Conservation (phyloP, 1,284 basidiomycete genomes). For the Trametes versicolor region DNA sequence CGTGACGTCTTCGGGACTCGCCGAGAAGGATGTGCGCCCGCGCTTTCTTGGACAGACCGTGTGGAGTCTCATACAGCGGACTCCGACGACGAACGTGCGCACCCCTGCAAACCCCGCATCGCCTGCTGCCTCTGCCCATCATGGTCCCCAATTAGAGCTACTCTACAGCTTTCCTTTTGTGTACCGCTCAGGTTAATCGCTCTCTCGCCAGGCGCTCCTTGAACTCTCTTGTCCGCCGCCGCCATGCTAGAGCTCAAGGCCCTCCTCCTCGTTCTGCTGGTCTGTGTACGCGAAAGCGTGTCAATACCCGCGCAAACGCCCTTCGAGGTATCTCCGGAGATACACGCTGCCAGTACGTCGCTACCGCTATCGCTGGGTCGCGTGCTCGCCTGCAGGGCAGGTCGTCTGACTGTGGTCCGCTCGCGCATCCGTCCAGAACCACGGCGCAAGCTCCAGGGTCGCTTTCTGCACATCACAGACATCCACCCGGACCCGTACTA, state of each 20-base stretch:
- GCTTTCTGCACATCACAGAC: slow-evolving; percentile 84
- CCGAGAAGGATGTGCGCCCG: slow-evolving; percentile 10
- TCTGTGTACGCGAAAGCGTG: slow-evolving; percentile 19
- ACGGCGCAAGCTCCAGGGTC: slow-evolving; percentile 66
- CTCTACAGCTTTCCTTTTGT: slow-evolving; percentile 27
- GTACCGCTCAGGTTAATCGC: slow-evolving; percentile 30
- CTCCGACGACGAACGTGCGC: slow-evolving; percentile 46
- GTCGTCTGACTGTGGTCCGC: slow-evolving; percentile 34
- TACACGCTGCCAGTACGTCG: slow-evolving; percentile 29
- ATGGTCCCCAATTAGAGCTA: slow-evolving; percentile 37
- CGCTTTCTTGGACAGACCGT: slow-evolving; percentile 2
- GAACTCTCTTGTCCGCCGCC: slow-evolving; percentile 12
- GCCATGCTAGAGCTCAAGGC: slow-evolving; percentile 36
- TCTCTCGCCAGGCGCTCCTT: slow-evolving; percentile 2
- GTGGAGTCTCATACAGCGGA: neutral
- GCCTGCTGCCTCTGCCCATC: slow-evolving; percentile 20
- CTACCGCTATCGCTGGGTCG: slow-evolving; percentile 12
- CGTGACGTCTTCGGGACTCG: slow-evolving; percentile 17
- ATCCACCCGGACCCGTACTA: slow-evolving; percentile 84
- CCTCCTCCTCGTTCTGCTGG: slow-evolving; percentile 30
- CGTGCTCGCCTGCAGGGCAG: slow-evolving; percentile 15
- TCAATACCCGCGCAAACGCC: slow-evolving; percentile 37
- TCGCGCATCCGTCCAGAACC: slow-evolving; percentile 25
- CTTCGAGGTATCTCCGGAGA: slow-evolving; percentile 26
- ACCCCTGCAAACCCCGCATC: slow-evolving; percentile 17